phyloP scores from a whole-genome alignment of 192 early-diverging fungal species.

The Backusella morwellensis region DNA sequence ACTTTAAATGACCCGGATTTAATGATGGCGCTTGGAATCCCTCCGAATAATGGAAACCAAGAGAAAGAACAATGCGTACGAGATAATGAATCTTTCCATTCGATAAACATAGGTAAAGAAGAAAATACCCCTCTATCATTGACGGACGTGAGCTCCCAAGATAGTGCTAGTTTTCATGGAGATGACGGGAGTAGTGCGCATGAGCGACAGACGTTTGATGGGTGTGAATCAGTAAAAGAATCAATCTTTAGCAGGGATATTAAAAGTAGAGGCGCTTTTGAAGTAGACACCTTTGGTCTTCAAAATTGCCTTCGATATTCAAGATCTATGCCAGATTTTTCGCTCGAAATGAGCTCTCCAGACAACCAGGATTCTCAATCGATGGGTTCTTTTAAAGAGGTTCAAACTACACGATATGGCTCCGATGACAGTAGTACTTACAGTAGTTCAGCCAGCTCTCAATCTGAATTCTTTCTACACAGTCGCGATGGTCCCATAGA shows the following conservation, averaged over 20 bases:
- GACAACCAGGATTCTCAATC: not conserved
- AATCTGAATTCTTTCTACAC: not conserved
- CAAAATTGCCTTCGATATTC: not conserved
- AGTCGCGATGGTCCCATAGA: not conserved
- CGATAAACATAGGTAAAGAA: not conserved
- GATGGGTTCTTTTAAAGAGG: not conserved
- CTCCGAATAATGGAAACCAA: not conserved
- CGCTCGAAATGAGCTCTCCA: not conserved
- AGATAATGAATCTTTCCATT: not conserved
- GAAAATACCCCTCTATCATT: not conserved
- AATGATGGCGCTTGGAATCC: not conserved
- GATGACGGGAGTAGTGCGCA: not conserved
- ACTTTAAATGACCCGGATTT: constrained; percentile 5
- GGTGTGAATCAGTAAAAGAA: not conserved
- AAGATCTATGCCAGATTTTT: not conserved
- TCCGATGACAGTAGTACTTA: not conserved
- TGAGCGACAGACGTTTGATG: not conserved
- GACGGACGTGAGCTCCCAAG: not conserved
- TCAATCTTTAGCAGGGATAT: not conserved
- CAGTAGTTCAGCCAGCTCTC: not conserved
- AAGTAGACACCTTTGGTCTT: not conserved
- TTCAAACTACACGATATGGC: not conserved
- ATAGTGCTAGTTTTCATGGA: not conserved
- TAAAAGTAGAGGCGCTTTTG: not conserved
- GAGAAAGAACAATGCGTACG: not conserved